Base-by-base conservation (phyloP, 805 yeast species). In the Saturnispora serradocipensis region DNA sequence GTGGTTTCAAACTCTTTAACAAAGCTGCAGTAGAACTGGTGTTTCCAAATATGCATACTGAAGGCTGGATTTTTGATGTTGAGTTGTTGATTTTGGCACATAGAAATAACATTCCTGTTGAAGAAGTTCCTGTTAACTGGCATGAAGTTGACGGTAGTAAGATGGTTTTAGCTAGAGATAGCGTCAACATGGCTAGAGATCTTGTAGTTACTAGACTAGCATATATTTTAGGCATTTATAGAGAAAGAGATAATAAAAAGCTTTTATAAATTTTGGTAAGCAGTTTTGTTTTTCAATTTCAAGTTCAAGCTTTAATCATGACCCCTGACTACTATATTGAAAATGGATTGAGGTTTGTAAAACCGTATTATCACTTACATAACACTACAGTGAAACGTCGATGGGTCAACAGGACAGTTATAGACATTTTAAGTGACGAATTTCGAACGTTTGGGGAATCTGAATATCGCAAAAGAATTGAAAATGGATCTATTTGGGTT, bases 31-130 rank as follows among this genome's bases (percentile, higher is more conserved):
- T 83, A 24, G 62, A 60, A 16, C 61, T 61, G 49, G 86, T 93
- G 43, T 88, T 89, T 67, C 97, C 97, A 2, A 82, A 77, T 58
- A 78, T 93, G 86, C 97, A 91, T 66, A 91, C 96, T 10, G 99
- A 93, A 67, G 83, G 98, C 49, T 93, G 99, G 99, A 93, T 93
- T 36, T 93, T 93, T 68, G 99, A 93, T 64, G 97, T 93, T 32
- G 99, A 93, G 70, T 79, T 91, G 15, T 72, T 93, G 58, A 78
- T 93, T 50, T 71, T 93, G 53, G 97, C 90, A 1, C 78, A 80
- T 58, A 73, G 86, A 55, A 88, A 88, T 64, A 59, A 68, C 0
- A 81, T 91, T 39, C 74, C 77, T 3, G 74, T 90, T 45, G 71
- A 68, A 48, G 99, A 93, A 70, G 78, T 90, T 18, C 81, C 97